Percentiles rank a stretch among this genome's conserved stretches.
Conservation (phyloP, 345 rosid species). For the Salix brachista region DNA sequence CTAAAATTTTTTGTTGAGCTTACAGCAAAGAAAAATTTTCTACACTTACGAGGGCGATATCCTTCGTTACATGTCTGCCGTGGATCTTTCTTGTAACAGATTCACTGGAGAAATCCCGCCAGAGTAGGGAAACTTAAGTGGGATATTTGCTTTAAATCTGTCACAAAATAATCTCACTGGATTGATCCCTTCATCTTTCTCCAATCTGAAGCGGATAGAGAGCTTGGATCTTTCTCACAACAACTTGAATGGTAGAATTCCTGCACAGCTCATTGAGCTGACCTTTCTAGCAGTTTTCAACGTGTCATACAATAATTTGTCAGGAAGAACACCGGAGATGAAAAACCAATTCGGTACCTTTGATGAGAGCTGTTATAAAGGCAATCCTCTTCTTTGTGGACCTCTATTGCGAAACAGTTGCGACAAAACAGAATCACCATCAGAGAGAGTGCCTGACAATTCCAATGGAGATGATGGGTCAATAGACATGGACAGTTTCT, state of each 20-base stretch:
- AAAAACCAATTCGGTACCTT: conserved; percentile 26
- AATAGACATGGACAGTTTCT: conserved; percentile 9
- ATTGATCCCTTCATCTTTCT: conserved; percentile 23
- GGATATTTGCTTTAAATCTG: conserved; percentile 12
- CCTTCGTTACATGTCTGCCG: not conserved
- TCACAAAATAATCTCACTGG: conserved; percentile 30
- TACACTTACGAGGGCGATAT: not conserved
- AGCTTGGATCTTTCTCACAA: conserved; percentile 36
- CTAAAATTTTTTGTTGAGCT: not conserved
- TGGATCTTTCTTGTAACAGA: not conserved
- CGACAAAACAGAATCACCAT: not conserved
- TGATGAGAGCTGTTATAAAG: conserved; percentile 7
- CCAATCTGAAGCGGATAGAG: conserved; percentile 26
- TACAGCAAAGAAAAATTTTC: not conserved
- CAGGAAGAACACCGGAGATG: conserved; percentile 12
- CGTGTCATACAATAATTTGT: conserved; percentile 35
- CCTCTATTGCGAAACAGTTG: conserved; percentile 11
- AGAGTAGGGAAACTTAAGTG: not conserved
- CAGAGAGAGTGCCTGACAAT: not conserved
- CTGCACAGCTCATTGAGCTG: conserved; percentile 15
- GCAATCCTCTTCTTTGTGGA: conserved; percentile 30
- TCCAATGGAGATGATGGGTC: not conserved
- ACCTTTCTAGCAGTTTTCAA: conserved; percentile 13
- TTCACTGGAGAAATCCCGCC: not conserved
- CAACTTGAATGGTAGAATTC: conserved; percentile 20